Percentiles rank a stretch among this genome's conserved stretches.
Evolutionary conservation across 2,329 filamentous ascomycete species (phyloP).

Genomic region (Xylaria sp.): DNA sequence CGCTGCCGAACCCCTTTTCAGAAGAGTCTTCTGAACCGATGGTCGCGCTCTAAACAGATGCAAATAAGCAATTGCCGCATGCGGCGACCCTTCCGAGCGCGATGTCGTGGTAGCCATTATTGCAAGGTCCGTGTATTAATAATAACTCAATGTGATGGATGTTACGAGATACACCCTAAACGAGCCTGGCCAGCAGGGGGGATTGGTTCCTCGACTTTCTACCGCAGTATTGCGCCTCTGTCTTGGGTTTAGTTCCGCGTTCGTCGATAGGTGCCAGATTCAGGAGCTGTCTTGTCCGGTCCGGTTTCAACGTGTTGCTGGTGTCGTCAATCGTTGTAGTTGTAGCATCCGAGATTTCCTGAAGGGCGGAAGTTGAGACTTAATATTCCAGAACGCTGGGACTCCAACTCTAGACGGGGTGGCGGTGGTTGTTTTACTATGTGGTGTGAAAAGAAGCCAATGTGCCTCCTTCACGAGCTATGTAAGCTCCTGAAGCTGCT

Average conservation of each 20-base stretch:
- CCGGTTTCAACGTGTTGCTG: neutral
- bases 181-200: constrained; percentile 12
- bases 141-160: constrained; percentile 13
- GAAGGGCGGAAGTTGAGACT: neutral
- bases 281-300: neutral
- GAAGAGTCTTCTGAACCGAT: constrained; percentile 23
- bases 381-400: neutral
- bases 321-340: neutral
- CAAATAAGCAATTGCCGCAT: constrained; percentile 20
- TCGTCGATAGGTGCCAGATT: neutral
- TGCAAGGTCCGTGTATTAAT: constrained; percentile 16
- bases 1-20: constrained; percentile 28
- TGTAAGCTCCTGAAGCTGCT: neutral
- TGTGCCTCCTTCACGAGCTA: too few relatives aligned
- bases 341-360: neutral
- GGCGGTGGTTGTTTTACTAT: neutral
- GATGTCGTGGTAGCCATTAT: constrained; percentile 25
- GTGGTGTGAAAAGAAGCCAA: neutral
- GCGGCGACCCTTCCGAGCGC: constrained; percentile 13
- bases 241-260: constrained; percentile 5
- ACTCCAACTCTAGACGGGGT: too few relatives aligned
- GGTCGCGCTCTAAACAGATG: constrained; percentile 30
- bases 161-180: constrained; percentile 9
- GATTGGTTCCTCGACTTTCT: constrained; percentile 5
- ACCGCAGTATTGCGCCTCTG: constrained; percentile 11